Conservation (phyloP, 2,329 filamentous ascomycete genomes). For the Sporothrix curviconia region DNA sequence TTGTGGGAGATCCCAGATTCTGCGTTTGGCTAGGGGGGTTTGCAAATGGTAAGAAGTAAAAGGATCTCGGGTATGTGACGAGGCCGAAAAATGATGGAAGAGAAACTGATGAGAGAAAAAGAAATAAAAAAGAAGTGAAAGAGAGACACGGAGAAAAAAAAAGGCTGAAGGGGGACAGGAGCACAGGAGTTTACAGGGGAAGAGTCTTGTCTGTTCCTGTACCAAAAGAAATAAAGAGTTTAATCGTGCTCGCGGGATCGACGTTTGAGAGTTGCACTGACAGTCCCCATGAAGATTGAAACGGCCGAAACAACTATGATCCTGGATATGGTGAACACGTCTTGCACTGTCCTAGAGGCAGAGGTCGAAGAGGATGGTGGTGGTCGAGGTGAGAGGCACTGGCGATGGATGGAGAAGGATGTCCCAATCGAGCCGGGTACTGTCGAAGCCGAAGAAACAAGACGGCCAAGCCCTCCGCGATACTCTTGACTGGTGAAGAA, state of each 20-base stretch:
- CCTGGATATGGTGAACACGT: constrained; percentile 19
- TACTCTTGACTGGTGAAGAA: neutral
- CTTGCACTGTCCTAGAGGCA: constrained; percentile 20
- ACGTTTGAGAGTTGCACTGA: constrained; percentile 34
- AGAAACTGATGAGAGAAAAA: neutral
- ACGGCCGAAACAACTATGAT: constrained; percentile 34
- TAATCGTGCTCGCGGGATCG: constrained; percentile 29
- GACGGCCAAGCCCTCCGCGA: neutral
- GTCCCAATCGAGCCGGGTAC: constrained; percentile 22
- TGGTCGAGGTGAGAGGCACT: neutral
- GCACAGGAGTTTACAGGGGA: no score
- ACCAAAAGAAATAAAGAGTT: constrained; percentile 16
- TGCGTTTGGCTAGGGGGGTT: constrained; percentile 14
- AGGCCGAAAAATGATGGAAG: neutral
- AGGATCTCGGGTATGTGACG: neutral
- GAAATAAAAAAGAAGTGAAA: neutral
- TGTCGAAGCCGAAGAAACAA: constrained; percentile 8
- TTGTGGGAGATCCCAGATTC: constrained; percentile 22
- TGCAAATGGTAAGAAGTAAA: neutral
- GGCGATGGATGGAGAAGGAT: constrained; percentile 23
- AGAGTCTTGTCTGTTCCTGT: neutral
- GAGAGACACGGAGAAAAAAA: neutral
- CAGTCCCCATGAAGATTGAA: constrained; percentile 32
- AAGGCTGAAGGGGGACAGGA: neutral
- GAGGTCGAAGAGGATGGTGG: constrained; percentile 1